Conservation (phyloP, 352 stramenopile species). For the Plasmopara muralis region DNA sequence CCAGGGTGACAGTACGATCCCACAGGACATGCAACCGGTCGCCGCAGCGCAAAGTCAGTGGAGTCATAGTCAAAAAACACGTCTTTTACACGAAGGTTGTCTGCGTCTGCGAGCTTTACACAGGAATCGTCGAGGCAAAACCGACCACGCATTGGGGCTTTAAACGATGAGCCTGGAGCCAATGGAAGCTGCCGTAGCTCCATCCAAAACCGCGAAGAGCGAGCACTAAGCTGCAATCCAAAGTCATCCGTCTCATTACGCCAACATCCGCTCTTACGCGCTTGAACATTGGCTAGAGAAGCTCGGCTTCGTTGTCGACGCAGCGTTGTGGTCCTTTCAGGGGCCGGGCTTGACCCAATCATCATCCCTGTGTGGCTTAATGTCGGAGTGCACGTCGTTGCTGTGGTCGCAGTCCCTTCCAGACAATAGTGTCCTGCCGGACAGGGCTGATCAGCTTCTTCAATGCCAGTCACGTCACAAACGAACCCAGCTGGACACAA, state of each 20-base stretch:
- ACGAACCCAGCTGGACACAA: constrained; percentile 93
- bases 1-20: constrained; percentile 88
- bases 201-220: constrained; percentile 89
- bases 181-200: constrained; percentile 90
- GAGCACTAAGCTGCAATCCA: constrained; percentile 85
- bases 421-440: constrained; percentile 94
- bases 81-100: constrained; percentile 73
- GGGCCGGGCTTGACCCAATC: constrained; percentile 22
- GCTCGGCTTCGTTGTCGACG: constrained; percentile 25
- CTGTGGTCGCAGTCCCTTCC: constrained; percentile 91
- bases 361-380: constrained; percentile 35
- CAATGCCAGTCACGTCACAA: constrained; percentile 92
- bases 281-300: constrained; percentile 40
- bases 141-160: constrained; percentile 81
- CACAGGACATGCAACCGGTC: constrained; percentile 80
- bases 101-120: constrained; percentile 70
- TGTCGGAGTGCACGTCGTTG: constrained; percentile 74
- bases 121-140: constrained; percentile 94
- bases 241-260: constrained; percentile 94
- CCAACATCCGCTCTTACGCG: constrained; percentile 87
- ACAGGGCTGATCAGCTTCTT: constrained; percentile 89
- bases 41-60: constrained; percentile 62
- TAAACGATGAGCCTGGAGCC: constrained; percentile 48
- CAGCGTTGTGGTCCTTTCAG: constrained; percentile 35
- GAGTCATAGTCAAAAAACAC: constrained; percentile 82